phyloP scores from a whole-genome alignment of 78 protist species.

The Polysphondylium violaceum region DNA sequence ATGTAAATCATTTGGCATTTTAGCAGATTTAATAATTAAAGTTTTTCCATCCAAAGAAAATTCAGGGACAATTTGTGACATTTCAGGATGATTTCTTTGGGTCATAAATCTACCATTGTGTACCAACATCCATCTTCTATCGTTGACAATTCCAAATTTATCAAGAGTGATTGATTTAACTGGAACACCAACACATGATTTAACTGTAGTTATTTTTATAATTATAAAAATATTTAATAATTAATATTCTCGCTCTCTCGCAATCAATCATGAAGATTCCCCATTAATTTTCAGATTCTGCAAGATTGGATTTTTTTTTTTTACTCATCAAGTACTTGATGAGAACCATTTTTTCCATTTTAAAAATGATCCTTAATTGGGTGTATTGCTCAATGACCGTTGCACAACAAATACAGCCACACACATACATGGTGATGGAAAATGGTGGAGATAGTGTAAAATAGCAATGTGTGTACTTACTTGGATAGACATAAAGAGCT shows the following conservation, averaged over 20 bases:
- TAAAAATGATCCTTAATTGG: no score
- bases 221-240: neutral
- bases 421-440: no score
- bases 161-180: conserved; percentile 26
- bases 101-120: conserved; percentile 42
- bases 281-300: neutral
- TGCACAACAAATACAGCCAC: neutral
- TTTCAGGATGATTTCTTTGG: conserved; percentile 28
- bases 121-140: conserved; percentile 60
- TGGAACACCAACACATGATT: conserved; percentile 69
- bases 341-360: no score
- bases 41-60: conserved; percentile 3
- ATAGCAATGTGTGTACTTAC: conserved; percentile 7
- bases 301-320: neutral
- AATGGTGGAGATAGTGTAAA: no score
- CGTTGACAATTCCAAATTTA: conserved; percentile 39
- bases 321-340: neutral
- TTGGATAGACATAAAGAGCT: conserved; percentile 41
- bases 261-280: neutral
- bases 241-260: no score
- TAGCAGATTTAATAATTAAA: conserved; percentile 17
- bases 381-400: no score
- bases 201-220: conserved; percentile 11
- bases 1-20: neutral
- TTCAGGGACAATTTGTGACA: conserved; percentile 17